Evolutionary conservation across 441 rosid species (phyloP).

Genomic region (Erodium moschatum): DNA sequence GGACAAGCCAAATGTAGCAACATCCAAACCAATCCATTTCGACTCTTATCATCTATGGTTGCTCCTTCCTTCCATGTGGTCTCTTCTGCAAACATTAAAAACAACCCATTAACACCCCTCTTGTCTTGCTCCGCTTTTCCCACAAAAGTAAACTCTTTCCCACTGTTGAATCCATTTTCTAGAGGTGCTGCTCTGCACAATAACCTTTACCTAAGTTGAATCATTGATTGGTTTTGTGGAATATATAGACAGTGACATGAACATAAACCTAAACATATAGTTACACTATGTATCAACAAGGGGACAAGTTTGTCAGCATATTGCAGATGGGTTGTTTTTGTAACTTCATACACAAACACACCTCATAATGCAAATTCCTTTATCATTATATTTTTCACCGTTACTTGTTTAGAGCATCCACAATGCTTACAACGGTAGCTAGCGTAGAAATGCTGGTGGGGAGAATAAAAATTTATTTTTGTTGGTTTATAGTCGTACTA

Average conservation of each 20-base stretch:
- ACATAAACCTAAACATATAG: not conserved
- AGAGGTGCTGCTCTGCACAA: not conserved
- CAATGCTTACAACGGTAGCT: no score
- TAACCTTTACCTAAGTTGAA: not conserved
- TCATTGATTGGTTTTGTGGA: not conserved
- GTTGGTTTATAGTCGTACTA: no score
- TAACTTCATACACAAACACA: not conserved
- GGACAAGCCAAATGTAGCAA: constrained; percentile 5
- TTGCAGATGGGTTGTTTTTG: not conserved
- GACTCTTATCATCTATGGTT: not conserved
- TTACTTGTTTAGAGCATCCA: no score
- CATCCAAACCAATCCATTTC: not conserved
- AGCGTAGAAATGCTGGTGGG: no score
- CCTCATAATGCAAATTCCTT: not conserved
- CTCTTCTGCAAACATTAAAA: not conserved
- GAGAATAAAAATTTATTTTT: no score
- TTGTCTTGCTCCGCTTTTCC: not conserved
- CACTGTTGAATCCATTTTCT: not conserved
- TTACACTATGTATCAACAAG: not conserved
- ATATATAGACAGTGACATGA: not conserved
- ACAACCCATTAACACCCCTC: not conserved
- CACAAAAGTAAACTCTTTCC: not conserved
- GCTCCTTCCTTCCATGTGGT: not conserved
- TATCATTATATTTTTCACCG: not conserved
- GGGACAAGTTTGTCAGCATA: not conserved